Evolutionary conservation across 2,329 filamentous ascomycete species (phyloP), one percentile per base, ranked within the genome.

Genomic region (Cladosporium velox): DNA sequence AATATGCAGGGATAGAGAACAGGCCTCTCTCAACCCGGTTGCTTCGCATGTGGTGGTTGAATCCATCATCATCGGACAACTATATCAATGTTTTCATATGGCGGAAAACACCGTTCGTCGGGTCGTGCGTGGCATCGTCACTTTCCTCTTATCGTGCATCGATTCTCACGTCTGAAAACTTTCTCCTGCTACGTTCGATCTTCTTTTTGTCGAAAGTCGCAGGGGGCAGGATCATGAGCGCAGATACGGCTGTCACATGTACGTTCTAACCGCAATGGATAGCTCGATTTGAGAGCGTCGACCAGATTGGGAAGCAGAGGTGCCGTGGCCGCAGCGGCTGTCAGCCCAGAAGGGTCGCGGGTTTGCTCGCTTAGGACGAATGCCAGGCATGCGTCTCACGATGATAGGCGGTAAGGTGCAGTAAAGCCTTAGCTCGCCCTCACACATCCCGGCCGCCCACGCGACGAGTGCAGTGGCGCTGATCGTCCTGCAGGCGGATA

Each of bases 381-480:
- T 35, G 51, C 51, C 51, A 57, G 35, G 49, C 26, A 14, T 57
- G 61, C 35, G 61, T 64, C 34, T 64, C 30, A 52, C 54, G 35
- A 55, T 55, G 34, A 44, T 57, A 38, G 60, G 61, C 61, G 61
- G 61, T 35, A 64, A 44, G 34, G 51, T 57, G 61, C 61, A 64
- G 60, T 63, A 63, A 24, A 55, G 60, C 60, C n/a, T 34, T 21
- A 34, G 49, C 49, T 32, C n/a, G 61, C 51, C 61, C 61, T 57
- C 51, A 57, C 61, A 55, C 24, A 64, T 64, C 61, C 61, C 61
- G 51, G 61, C 35, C 24, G 35, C 51, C 61, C 61, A 64, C 61
- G 61, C 61, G 61, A 54, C 34, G 21, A 24, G 32, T 44, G 61
- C 51, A 64, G 61, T 64, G 61, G 61, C 61, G 61, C 55, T 41